Percentiles rank a stretch among this genome's conserved stretches.
phyloP scores from a whole-genome alignment of 202 grass and related monocot species.

The Miscanthus sacchariflorus region DNA sequence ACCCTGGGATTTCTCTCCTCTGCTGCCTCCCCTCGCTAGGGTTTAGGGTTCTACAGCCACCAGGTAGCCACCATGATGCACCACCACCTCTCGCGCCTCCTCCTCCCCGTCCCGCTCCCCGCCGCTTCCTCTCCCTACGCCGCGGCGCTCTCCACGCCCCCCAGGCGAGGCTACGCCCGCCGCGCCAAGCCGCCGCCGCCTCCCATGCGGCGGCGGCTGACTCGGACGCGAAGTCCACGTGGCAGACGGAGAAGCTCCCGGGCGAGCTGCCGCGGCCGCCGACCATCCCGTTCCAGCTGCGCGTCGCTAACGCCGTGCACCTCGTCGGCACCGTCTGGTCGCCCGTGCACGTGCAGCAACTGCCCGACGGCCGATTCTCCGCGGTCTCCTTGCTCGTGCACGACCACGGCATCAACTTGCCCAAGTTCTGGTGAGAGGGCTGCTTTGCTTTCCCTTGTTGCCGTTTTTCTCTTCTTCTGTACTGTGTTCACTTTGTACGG shows the following conservation, averaged over 20 bases:
- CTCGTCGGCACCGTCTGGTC: slow-evolving; percentile 70
- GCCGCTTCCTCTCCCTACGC: not conserved
- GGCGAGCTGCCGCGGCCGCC: slow-evolving; percentile 48
- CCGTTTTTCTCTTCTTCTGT: not conserved
- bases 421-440: slow-evolving; percentile 67
- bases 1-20: not conserved
- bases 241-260: slow-evolving; percentile 40
- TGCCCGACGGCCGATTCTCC: slow-evolving; percentile 55
- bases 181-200: slow-evolving; percentile 36
- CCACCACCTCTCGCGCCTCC: slow-evolving; percentile 44
- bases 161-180: slow-evolving; percentile 39
- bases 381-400: slow-evolving; percentile 78
- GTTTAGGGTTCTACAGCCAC: slow-evolving; percentile 58
- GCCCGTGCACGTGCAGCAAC: slow-evolving; percentile 68
- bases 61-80: slow-evolving; percentile 44
- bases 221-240: not conserved
- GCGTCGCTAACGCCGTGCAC: slow-evolving; percentile 65
- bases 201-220: not conserved
- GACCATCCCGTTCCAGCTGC: slow-evolving; percentile 77
- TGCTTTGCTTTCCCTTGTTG: not conserved
- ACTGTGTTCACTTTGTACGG: not conserved
- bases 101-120: slow-evolving; percentile 29
- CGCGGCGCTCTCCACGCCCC: slow-evolving; percentile 47
- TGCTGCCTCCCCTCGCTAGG: slow-evolving; percentile 35
- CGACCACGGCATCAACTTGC: slow-evolving; percentile 45